Conservation (phyloP, 1,139 yeast species). For the Pichia sp. region DNA sequence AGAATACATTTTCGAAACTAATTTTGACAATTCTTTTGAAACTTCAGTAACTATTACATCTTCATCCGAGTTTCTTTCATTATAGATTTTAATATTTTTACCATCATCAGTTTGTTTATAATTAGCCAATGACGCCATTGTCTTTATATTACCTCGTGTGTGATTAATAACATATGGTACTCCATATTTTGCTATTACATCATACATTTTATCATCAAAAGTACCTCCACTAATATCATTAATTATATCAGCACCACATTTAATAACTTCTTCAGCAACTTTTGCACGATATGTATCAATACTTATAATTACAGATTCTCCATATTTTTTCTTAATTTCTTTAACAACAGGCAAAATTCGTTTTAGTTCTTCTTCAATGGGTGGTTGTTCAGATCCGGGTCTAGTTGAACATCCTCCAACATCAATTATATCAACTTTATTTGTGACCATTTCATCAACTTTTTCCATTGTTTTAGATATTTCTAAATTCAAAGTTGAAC, state of each 20-base stretch:
- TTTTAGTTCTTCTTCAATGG: slow-evolving; percentile 45
- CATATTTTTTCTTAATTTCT: slow-evolving; percentile 42
- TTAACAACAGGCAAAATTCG: slow-evolving; percentile 68
- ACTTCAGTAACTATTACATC: slow-evolving; percentile 38
- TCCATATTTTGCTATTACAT: slow-evolving; percentile 57
- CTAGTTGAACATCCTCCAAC: slow-evolving; percentile 92
- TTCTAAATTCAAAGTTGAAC: slow-evolving; percentile 48
- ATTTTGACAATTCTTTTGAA: slow-evolving; percentile 56
- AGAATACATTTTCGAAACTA: slow-evolving; percentile 50
- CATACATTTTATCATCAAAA: slow-evolving; percentile 59
- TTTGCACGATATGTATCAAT: slow-evolving; percentile 76
- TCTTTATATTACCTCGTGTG: slow-evolving; percentile 73
- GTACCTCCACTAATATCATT: slow-evolving; percentile 88
- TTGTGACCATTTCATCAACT: slow-evolving; percentile 34
- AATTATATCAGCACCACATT: slow-evolving; percentile 82
- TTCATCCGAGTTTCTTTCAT: slow-evolving; percentile 7
- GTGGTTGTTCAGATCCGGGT: slow-evolving; percentile 65
- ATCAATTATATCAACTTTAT: slow-evolving; percentile 70
- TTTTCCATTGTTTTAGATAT: slow-evolving; percentile 36
- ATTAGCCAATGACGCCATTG: slow-evolving; percentile 58
- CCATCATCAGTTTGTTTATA: slow-evolving; percentile 40
- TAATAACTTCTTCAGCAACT: slow-evolving; percentile 66
- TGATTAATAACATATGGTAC: slow-evolving; percentile 83
- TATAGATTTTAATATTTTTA: slow-evolving; percentile 32
- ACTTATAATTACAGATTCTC: slow-evolving; percentile 48